Conservation (phyloP, 306 rosid species). For the Trifolium repens region DNA sequence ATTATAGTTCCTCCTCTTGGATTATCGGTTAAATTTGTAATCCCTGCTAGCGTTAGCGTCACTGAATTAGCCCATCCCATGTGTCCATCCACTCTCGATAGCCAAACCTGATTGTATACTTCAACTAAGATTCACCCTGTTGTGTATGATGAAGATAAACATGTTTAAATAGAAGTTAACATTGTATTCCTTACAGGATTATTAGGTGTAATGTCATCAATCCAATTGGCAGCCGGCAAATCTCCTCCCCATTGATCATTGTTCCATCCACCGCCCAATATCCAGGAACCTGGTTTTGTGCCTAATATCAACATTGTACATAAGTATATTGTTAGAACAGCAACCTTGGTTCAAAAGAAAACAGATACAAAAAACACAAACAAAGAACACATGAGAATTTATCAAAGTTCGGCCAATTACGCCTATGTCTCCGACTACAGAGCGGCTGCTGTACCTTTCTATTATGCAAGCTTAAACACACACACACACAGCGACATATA, state of each 20-base stretch:
- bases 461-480: too few species aligned
- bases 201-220: constrained; percentile 65
- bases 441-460: too few species aligned
- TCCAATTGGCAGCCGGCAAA: constrained; percentile 79
- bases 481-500: too few species aligned
- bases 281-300: constrained; percentile 74
- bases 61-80: constrained; percentile 83
- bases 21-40: constrained; percentile 60
- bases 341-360: too few species aligned
- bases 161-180: constrained; percentile 34
- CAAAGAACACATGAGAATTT: too few species aligned
- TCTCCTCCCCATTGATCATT: constrained; percentile 91
- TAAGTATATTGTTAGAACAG: not conserved
- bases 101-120: constrained; percentile 66
- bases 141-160: constrained; percentile 33
- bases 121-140: constrained; percentile 30
- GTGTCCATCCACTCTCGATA: constrained; percentile 84
- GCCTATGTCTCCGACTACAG: too few species aligned
- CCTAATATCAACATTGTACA: constrained; percentile 50
- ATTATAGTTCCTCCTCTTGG: constrained; percentile 77
- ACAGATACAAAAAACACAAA: too few species aligned
- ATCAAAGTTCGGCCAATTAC: too few species aligned
- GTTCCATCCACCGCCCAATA: constrained; percentile 97
- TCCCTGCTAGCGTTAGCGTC: constrained; percentile 69
- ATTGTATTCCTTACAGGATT: constrained; percentile 71